Percentiles rank a stretch among this genome's conserved stretches.
Evolutionary conservation across 495 filamentous ascomycete genomes (phyloP).

Genomic region (Haplographium delicatum): DNA sequence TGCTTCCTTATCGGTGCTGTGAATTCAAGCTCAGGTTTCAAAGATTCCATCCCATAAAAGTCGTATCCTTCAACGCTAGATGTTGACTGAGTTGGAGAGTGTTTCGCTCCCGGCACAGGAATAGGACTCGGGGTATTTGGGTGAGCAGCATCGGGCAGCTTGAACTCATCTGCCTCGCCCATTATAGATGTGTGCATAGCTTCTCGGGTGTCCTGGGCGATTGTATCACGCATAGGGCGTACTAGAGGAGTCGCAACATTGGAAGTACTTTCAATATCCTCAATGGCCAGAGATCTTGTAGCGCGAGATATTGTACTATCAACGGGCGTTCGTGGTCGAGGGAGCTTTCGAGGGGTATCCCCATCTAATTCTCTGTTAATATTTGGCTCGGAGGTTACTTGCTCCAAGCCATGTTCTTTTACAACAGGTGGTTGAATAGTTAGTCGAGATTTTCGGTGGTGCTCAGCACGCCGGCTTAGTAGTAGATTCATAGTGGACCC

Average conservation of each 20-base stretch:
- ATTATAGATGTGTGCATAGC: conserved; percentile 41
- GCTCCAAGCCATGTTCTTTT: not conserved
- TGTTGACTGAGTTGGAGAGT: conserved; percentile 26
- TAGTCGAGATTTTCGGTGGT: conserved; percentile 45
- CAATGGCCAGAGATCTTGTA: conserved; percentile 34
- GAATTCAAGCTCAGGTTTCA: conserved; percentile 40
- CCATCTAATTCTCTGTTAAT: conserved; percentile 16
- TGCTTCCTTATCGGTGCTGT: conserved; percentile 23
- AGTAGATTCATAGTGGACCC: conserved; percentile 57
- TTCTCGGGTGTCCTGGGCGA: conserved; percentile 35
- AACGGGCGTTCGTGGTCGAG: conserved; percentile 21
- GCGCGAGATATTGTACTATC: conserved; percentile 10
- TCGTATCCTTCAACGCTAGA: conserved; percentile 52
- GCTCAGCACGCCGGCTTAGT: conserved; percentile 50
- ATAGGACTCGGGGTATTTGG: conserved; percentile 32
- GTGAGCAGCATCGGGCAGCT: conserved; percentile 25
- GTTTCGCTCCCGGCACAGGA: conserved; percentile 20
- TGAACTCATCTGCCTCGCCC: conserved; percentile 17
- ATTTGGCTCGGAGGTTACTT: not conserved
- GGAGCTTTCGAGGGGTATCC: conserved; percentile 30
- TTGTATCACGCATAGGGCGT: conserved; percentile 42
- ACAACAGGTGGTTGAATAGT: conserved; percentile 10
- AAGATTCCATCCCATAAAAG: conserved; percentile 48
- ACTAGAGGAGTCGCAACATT: conserved; percentile 76
- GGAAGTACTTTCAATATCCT: conserved; percentile 65